phyloP scores from a whole-genome alignment of 192 early-diverging fungal species.

The Umbelopsis sp. region DNA sequence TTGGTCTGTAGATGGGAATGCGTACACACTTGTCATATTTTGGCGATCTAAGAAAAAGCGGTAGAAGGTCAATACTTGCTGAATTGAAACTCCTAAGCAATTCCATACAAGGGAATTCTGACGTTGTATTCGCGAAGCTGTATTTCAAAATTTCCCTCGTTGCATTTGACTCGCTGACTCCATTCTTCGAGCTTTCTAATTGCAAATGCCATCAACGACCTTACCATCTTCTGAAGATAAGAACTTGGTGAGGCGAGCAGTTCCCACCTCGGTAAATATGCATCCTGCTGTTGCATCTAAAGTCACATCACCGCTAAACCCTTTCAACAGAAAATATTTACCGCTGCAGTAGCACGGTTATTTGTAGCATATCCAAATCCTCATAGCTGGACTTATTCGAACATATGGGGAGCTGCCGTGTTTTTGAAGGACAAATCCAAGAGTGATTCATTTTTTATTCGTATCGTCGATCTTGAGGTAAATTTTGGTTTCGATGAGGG shows the following conservation, averaged over 20 bases:
- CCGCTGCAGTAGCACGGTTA: slow-evolving; percentile 74
- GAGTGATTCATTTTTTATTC: slow-evolving; percentile 65
- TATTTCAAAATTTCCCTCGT: background rate
- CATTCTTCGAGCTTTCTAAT: background rate
- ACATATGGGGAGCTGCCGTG: slow-evolving; percentile 67
- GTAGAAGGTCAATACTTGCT: too few species aligned
- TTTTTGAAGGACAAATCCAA: slow-evolving; percentile 69
- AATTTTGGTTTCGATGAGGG: background rate
- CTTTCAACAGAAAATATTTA: slow-evolving; percentile 70
- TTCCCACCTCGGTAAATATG: slow-evolving; percentile 31
- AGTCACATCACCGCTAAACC: background rate
- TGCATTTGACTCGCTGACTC: background rate
- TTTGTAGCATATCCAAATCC: slow-evolving; percentile 73
- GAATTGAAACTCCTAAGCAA: background rate
- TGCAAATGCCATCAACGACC: slow-evolving; percentile 32
- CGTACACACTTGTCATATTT: slow-evolving; percentile 38
- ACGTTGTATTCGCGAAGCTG: background rate
- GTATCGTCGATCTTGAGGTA: slow-evolving; percentile 69
- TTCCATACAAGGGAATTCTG: slow-evolving; percentile 15
- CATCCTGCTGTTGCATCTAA: background rate
- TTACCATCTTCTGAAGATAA: slow-evolving; percentile 36
- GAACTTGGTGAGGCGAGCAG: slow-evolving; percentile 29
- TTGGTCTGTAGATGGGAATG: slow-evolving; percentile 47
- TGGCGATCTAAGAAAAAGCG: background rate
- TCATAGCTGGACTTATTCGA: slow-evolving; percentile 69